Evolutionary conservation across 139 green algal genomes (phyloP).

Genomic region (Chlamydomonas schloesseri): DNA sequence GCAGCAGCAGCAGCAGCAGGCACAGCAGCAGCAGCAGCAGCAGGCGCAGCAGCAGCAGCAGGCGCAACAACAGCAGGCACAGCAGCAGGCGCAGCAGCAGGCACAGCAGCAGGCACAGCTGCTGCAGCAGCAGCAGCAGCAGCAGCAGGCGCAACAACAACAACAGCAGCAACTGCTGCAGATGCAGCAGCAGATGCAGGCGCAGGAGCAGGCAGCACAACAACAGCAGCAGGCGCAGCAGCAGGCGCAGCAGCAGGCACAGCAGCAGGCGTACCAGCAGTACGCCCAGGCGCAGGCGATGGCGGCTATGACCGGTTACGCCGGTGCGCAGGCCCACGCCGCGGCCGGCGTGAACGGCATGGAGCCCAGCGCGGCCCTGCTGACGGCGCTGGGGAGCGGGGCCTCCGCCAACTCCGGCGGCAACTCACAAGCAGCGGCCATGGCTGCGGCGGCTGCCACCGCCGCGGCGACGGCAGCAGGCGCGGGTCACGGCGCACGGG

Average conservation of each 20-base stretch:
- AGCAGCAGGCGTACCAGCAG: not conserved
- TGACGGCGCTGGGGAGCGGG: not conserved
- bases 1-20: not conserved
- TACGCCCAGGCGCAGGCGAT: not conserved
- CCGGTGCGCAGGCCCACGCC: not conserved
- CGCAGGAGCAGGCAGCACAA: too few species aligned
- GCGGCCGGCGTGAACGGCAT: not conserved
- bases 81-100: not conserved
- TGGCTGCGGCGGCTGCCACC: not conserved
- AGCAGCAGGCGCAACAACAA: not conserved
- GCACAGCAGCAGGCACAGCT: not conserved
- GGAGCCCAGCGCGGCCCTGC: slow-evolving; percentile 12
- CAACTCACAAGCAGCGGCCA: not conserved
- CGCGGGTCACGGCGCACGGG: not conserved
- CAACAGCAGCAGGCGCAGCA: not conserved
- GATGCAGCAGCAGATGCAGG: slow-evolving; percentile 8
- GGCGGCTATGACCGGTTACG: not conserved
- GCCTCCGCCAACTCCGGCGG: not conserved
- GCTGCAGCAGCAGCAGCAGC: slow-evolving; percentile 15
- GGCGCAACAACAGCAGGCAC: not conserved
- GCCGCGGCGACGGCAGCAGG: not conserved
- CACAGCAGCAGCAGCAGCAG: not conserved
- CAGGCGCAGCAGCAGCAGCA: not conserved
- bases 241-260: not conserved
- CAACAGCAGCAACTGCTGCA: slow-evolving; percentile 4